Evolutionary conservation across 192 early-diverging fungal genomes (phyloP).

Genomic region (Backusella macrospora): DNA sequence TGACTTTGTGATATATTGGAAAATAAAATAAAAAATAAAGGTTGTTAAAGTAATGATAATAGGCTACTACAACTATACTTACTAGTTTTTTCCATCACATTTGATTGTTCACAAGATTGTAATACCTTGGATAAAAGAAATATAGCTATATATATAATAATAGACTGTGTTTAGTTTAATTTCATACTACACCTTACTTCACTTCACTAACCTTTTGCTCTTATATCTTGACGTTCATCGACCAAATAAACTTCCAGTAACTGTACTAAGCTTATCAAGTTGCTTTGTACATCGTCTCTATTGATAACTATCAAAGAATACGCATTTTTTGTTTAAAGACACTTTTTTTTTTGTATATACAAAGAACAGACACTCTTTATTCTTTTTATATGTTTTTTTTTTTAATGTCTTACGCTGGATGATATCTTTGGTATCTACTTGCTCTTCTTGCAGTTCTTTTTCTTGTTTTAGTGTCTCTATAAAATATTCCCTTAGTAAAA

Average conservation of each 20-base stretch:
- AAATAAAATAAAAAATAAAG: no score
- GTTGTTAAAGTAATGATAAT: no score
- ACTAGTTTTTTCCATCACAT: constrained; percentile 55
- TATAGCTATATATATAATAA: background rate
- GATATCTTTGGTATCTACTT: background rate
- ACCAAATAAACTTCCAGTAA: constrained; percentile 74
- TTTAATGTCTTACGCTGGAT: background rate
- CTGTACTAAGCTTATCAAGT: constrained; percentile 78
- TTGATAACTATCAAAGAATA: constrained; percentile 13
- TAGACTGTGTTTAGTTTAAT: background rate
- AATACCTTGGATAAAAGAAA: background rate
- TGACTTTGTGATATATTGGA: constrained; percentile 36
- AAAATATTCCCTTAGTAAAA: background rate
- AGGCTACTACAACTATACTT: background rate
- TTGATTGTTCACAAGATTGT: constrained; percentile 38
- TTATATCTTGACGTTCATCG: constrained; percentile 74
- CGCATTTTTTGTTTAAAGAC: no score
- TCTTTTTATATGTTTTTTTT: background rate
- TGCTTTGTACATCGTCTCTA: constrained; percentile 48
- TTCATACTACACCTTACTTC: background rate
- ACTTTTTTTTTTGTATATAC: background rate
- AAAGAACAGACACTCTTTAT: background rate
- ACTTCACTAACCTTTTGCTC: constrained; percentile 66
- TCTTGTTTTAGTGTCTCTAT: background rate
- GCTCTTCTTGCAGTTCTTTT: background rate